Conservation (phyloP, 2,329 filamentous ascomycete species). For the Phyllachora maydis region DNA sequence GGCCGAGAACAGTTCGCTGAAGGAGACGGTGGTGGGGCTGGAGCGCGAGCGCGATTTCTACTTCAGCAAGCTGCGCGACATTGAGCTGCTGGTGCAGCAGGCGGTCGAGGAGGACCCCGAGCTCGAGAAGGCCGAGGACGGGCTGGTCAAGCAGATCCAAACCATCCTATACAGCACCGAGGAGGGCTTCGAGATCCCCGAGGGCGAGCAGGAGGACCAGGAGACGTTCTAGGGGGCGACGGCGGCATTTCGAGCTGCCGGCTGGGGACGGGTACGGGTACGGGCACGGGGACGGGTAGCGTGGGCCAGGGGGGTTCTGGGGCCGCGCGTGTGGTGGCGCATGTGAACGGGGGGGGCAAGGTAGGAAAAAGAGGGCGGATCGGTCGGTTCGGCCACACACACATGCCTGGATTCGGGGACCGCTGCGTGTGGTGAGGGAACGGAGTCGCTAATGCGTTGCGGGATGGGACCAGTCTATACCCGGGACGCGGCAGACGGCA, state of each 20-base stretch:
- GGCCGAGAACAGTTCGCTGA: slow-evolving; percentile 71
- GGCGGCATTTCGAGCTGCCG: not conserved
- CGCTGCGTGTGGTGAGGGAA: too few species aligned
- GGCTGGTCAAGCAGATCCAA: slow-evolving; percentile 89
- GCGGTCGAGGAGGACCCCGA: slow-evolving; percentile 84
- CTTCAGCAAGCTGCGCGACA: slow-evolving; percentile 95
- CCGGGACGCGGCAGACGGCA: too few species aligned
- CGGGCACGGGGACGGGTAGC: too few species aligned
- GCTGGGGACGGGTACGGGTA: too few species aligned
- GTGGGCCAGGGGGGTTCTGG: too few species aligned
- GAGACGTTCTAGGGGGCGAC: slow-evolving; percentile 45
- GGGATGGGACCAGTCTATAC: too few species aligned
- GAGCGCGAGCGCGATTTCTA: slow-evolving; percentile 98
- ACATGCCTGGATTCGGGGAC: too few species aligned
- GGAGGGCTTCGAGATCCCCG: slow-evolving; percentile 78
- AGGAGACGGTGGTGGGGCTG: slow-evolving; percentile 85
- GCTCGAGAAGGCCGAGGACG: slow-evolving; percentile 82
- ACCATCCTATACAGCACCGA: slow-evolving; percentile 94
- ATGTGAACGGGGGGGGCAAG: too few species aligned
- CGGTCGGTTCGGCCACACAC: too few species aligned
- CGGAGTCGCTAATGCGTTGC: too few species aligned
- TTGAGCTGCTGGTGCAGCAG: slow-evolving; percentile 83
- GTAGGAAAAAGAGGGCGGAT: too few species aligned
- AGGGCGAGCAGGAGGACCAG: slow-evolving; percentile 56
- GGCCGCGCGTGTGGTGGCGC: too few species aligned